Percentiles rank a stretch among this genome's conserved stretches.
These are phyloP conservation scores for Raphanus raphanistrum DNA, from an alignment of 345 rosid genomes.

Conservation along the genomic window DNA sequence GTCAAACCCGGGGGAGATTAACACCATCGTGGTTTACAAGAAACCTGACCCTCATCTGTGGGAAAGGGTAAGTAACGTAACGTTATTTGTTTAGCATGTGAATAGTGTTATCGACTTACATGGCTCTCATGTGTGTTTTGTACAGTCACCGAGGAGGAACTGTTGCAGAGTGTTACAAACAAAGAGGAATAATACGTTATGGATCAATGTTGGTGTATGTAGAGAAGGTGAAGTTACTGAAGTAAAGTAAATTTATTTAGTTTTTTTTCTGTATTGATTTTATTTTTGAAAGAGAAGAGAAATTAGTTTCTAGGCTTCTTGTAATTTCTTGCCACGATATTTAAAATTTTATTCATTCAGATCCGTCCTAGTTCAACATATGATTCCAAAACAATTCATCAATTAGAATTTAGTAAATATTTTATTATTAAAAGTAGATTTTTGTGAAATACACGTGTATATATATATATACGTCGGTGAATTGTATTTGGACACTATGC, in stretches of 20 bases:
- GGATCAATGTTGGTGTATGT: slow-evolving; percentile 76
- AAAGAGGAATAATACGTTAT: slow-evolving; percentile 58
- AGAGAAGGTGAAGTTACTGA: slow-evolving; percentile 75
- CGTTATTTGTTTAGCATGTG: not conserved
- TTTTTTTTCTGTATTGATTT: slow-evolving; percentile 25
- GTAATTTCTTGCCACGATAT: slow-evolving; percentile 26
- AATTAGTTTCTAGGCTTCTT: slow-evolving; percentile 28
- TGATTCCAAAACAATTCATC: too few species aligned
- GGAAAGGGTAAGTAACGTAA: slow-evolving; percentile 61
- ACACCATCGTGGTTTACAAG: slow-evolving; percentile 61
- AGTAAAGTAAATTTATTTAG: slow-evolving; percentile 30
- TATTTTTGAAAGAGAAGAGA: slow-evolving; percentile 19
- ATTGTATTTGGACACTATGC: not conserved
- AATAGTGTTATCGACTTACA: not conserved
- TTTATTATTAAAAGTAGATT: not conserved
- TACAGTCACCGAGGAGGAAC: slow-evolving; percentile 53
- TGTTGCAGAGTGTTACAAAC: slow-evolving; percentile 55
- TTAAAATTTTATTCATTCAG: slow-evolving; percentile 10
- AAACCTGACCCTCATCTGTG: slow-evolving; percentile 69
- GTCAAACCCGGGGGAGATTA: slow-evolving; percentile 56
- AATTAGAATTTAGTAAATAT: too few species aligned
- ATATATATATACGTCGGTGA: too few species aligned
- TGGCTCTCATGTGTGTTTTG: slow-evolving; percentile 8
- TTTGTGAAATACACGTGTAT: not conserved
- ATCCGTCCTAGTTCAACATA: too few species aligned